Conservation (phyloP, 2,329 filamentous ascomycete genomes). For the Colletotrichum eleusines region DNA sequence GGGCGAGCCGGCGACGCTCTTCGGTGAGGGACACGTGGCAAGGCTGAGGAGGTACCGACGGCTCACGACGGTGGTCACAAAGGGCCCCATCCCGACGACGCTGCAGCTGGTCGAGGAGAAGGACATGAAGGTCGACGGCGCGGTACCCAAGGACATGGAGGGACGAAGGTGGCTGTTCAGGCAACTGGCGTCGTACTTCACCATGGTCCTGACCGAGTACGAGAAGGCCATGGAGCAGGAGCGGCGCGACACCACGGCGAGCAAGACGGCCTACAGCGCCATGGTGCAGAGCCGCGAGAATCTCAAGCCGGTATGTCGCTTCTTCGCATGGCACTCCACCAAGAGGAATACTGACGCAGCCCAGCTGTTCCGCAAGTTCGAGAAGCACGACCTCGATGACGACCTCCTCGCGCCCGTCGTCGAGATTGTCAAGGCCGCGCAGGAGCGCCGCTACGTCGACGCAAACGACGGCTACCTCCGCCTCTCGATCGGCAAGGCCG, state of each 20-base stretch:
- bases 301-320: slow-evolving; percentile 75
- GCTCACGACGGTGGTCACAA: slow-evolving; percentile 71
- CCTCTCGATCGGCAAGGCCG: slow-evolving; percentile 94
- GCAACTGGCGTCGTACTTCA: slow-evolving; percentile 95
- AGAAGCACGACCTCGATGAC: slow-evolving; percentile 83
- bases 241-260: slow-evolving; percentile 75
- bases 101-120: slow-evolving; percentile 83
- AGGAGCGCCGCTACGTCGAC: slow-evolving; percentile 92
- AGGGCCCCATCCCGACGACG: slow-evolving; percentile 89
- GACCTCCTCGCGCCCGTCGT: slow-evolving; percentile 84
- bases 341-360: slow-evolving; percentile 23
- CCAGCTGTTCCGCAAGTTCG: slow-evolving; percentile 86
- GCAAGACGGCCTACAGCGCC: slow-evolving; percentile 83
- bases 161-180: slow-evolving; percentile 81
- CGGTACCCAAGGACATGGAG: slow-evolving; percentile 72
- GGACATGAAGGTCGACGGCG: slow-evolving; percentile 85
- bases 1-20: slow-evolving; percentile 79
- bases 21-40: slow-evolving; percentile 82
- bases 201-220: slow-evolving; percentile 94
- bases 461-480: slow-evolving; percentile 95
- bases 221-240: slow-evolving; percentile 79
- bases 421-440: slow-evolving; percentile 91
- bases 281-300: slow-evolving; percentile 91
- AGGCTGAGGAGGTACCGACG: slow-evolving; percentile 78
- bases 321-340: neutral